phyloP scores from a whole-genome alignment of 2,329 filamentous ascomycete genomes.

The Diaporthe citri region DNA sequence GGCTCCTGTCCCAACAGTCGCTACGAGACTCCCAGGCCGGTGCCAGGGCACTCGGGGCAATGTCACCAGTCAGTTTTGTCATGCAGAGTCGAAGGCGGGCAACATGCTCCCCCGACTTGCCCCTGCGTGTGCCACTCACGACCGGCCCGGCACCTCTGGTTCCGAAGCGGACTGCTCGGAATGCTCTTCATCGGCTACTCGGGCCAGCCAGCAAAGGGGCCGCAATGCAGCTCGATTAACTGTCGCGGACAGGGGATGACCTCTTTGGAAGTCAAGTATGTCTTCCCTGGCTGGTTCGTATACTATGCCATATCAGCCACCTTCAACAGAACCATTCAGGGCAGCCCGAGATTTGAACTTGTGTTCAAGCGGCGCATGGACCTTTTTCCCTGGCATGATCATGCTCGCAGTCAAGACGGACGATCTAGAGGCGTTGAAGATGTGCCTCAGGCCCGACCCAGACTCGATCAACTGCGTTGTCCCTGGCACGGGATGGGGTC shows the following conservation, averaged over 20 bases:
- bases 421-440: background rate
- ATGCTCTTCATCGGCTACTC: constrained; percentile 20
- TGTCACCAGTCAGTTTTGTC: constrained; percentile 3
- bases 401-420: constrained; percentile 19
- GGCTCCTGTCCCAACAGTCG: background rate
- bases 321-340: constrained; percentile 8
- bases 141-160: constrained; percentile 8
- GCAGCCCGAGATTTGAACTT: background rate
- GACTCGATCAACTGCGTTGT: constrained; percentile 11
- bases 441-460: background rate
- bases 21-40: background rate
- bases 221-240: background rate
- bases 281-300: constrained; percentile 12
- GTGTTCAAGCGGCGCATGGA: constrained; percentile 14
- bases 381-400: background rate
- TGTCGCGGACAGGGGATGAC: background rate
- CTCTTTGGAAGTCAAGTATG: background rate
- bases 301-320: constrained; percentile 18
- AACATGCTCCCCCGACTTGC: background rate
- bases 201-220: constrained; percentile 8
- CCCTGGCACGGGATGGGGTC: background rate
- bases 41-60: background rate
- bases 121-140: constrained; percentile 6
- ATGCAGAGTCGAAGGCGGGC: constrained; percentile 13
- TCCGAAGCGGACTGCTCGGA: background rate